Evolutionary conservation across 2,329 filamentous ascomycete species (phyloP), one percentile per base, ranked within the genome.

Genomic region (Stachybotrys chlorohalonatus): DNA sequence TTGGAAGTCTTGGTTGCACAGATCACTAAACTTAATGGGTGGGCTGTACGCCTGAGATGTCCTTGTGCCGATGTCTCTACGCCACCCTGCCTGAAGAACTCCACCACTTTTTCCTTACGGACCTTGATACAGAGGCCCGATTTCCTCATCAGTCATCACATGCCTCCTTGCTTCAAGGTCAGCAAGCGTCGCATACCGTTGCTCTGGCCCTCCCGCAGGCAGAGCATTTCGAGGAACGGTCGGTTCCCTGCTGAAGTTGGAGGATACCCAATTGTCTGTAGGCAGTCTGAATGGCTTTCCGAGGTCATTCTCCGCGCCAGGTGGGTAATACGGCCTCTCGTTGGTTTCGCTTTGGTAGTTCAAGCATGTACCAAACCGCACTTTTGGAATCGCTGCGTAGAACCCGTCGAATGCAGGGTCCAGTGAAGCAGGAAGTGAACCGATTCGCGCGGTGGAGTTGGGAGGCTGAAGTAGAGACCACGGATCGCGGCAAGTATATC

Each of bases 401-500:
- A 47, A 47, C 3, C 16, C 6, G 46, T 47, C 46, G 46, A 11
- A 47, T 24, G 15, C 46, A 13, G 15, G 17, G 15, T n/a, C n/a
- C 11, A 47, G 2, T 8, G 46, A n/a, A 8, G 46, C 3, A 8
- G 46, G 15, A n/a, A 47, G 46, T 8, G 46, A 47, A n/a, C 17
- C 9, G 46, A 47, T n/a, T 11, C 46, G 46, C 7, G 15, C 17
- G 9, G 15, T 16, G 9, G 46, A 9, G 11, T 47, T 42, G 30
- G 11, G 52, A 13, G 57, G 57, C 36, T 59, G 56, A 7, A 63
- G n/a, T 17, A 59, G 16, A 11, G 50, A 47, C 62, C 61, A 63
- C 13, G 61, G 61, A 36, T 62, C 55, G 54, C 63, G 62, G 54
- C 63, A 66, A 7, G 55, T 60, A 17, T 53, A 49, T 36, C 57